Conservation (phyloP, 306 rosid genomes). For the Neltuma alba region DNA sequence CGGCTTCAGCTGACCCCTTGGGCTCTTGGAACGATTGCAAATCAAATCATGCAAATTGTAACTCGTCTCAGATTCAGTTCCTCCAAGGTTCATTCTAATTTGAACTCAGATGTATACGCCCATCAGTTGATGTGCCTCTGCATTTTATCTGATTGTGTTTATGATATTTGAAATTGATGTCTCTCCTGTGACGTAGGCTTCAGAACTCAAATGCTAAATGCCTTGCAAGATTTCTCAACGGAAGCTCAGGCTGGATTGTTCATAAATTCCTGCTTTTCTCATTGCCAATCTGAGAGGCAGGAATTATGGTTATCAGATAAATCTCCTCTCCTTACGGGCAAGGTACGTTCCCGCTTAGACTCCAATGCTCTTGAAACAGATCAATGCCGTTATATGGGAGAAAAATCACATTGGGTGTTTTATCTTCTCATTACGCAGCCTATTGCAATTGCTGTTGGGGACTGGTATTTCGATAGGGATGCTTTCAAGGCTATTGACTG, state of each 20-base stretch:
- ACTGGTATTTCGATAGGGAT: constrained; percentile 83
- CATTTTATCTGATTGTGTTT: background rate
- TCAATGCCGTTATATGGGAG: too few relatives aligned
- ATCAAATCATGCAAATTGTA: constrained; percentile 69
- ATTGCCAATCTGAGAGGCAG: constrained; percentile 96
- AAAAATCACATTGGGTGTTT: too few relatives aligned
- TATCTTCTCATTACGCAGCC: constrained; percentile 77
- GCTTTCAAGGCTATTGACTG: constrained; percentile 76
- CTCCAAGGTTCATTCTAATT: constrained; percentile 67
- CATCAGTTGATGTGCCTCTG: background rate
- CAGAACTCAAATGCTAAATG: constrained; percentile 73
- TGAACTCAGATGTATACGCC: background rate
- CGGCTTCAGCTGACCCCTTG: constrained; percentile 74
- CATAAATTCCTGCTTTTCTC: constrained; percentile 93
- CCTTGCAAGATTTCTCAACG: constrained; percentile 57
- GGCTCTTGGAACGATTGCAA: constrained; percentile 82
- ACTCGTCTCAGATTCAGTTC: constrained; percentile 78
- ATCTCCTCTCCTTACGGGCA: constrained; percentile 66
- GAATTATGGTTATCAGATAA: constrained; percentile 86
- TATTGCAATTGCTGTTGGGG: constrained; percentile 84
- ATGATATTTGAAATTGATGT: constrained; percentile 6
- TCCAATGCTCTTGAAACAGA: too few relatives aligned
- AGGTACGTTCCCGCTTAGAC: too few relatives aligned
- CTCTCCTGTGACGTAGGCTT: constrained; percentile 60
- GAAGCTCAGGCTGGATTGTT: constrained; percentile 69